Evolutionary conservation across 371 early-diverging fungal genomes (phyloP), one percentile per base, ranked within the genome.

Genomic region (Mortierella sp.): DNA sequence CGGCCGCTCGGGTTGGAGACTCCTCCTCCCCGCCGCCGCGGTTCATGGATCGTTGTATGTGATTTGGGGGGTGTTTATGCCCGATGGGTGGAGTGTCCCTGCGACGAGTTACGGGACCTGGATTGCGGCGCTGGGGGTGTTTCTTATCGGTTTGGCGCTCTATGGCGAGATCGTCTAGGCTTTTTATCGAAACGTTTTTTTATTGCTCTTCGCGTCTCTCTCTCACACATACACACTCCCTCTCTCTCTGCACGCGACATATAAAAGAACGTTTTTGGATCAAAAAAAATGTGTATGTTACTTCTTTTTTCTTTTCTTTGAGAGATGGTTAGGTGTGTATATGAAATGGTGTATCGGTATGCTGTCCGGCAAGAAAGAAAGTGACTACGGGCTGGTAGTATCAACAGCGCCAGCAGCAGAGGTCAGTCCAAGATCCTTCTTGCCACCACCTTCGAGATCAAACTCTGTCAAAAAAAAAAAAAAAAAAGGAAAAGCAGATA

Each of bases 51-150:
- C 76, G 4, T 72, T 87, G 27, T 84, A 87, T 43, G 72, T 81
- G 14, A 56, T 84, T 4, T 87, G 88, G 88, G 84, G 88, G 0
- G 82, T 75, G 10, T 49, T 81, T 29, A 75, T 87, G 83, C 84
- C 83, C 0, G 79, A 76, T 8, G 75, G 60, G 12, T 87, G 83
- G 83, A 78, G 82, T 44, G 84, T 87, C 3, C 84, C 88, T 51
- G 88, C 88, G 6, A 83, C 88, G 4, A 83, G 84, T 0, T 87
- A 87, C 54, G 88, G 83, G 4, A 87, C 88, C 8, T 32, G 83
- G 18, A 83, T 87, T 74, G 79, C 75, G 0, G 78, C 84, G 41
- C 75, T 84, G 78, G 74, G 51, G 4, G 56, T 87, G 58, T 87
- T 87, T 24, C 48, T 87, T 8, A 75, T 84, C 38, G 88, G 88